A percentile compares a stretch with the other conserved stretches of the same genome.
These are phyloP conservation scores for Colletotrichum euphorbiae DNA, from an alignment of 2,329 filamentous ascomycete species.

Conservation along the genomic window DNA sequence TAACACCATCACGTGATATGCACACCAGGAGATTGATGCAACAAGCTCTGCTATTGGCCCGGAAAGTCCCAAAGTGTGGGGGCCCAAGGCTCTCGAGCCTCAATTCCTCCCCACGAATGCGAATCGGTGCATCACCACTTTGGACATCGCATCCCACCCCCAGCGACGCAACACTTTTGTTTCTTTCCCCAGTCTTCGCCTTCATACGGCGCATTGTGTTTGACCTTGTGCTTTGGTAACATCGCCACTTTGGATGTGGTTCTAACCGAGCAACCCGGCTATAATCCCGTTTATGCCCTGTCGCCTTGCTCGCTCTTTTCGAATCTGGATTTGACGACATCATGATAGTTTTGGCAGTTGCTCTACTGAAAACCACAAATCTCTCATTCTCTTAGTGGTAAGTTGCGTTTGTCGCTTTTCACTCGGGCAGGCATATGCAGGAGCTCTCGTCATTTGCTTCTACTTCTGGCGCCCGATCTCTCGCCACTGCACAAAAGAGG, in stretches of 20 bases:
- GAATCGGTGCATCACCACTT: conserved; percentile 39
- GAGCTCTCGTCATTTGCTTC: neutral
- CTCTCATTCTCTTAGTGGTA: conserved; percentile 56
- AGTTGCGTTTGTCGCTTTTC: conserved; percentile 41
- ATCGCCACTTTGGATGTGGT: conserved; percentile 26
- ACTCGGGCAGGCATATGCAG: neutral
- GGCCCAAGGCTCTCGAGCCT: conserved; percentile 35
- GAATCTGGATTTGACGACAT: conserved; percentile 48
- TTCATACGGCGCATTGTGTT: conserved; percentile 37
- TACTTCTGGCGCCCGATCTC: neutral
- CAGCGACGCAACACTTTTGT: conserved; percentile 37
- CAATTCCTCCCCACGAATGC: conserved; percentile 38
- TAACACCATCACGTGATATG: conserved; percentile 5
- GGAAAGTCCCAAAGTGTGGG: conserved; percentile 23
- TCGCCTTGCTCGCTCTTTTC: conserved; percentile 36
- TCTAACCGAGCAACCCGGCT: conserved; percentile 27
- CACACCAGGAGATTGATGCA: neutral
- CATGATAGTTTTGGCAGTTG: conserved; percentile 55
- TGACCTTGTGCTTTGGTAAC: conserved; percentile 28
- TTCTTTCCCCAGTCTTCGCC: conserved; percentile 22
- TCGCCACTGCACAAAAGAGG: neutral
- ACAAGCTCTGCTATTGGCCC: conserved; percentile 30
- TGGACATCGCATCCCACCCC: conserved; percentile 36
- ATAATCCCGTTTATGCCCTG: conserved; percentile 32
- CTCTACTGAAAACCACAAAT: conserved; percentile 46